These are phyloP conservation scores for Ceratocystis colombiana DNA, from an alignment of 2,329 filamentous ascomycete genomes.

Conservation along the genomic window DNA sequence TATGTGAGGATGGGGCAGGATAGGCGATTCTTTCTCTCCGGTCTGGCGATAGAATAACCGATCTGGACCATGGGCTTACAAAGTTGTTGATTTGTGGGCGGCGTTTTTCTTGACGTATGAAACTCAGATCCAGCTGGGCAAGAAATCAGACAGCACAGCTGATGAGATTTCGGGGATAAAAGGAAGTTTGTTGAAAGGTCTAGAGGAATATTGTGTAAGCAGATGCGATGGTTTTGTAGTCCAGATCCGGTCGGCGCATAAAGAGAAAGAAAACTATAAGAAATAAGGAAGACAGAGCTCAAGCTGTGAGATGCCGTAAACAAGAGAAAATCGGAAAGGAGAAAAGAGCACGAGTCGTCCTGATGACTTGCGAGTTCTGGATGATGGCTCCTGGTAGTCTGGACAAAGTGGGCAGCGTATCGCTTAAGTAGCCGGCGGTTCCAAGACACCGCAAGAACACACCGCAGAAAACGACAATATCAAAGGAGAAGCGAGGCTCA, in stretches of 20 bases:
- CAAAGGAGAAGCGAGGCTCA: background rate
- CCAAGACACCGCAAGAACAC: background rate
- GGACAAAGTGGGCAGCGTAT: background rate
- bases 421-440: constrained; percentile 9
- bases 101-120: background rate
- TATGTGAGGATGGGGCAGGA: background rate
- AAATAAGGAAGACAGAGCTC: background rate
- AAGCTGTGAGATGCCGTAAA: background rate
- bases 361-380: background rate
- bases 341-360: background rate
- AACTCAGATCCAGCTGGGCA: constrained; percentile 20
- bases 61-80: constrained; percentile 8
- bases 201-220: constrained; percentile 12
- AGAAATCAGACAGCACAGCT: constrained; percentile 21
- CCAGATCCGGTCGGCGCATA: background rate
- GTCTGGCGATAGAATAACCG: background rate
- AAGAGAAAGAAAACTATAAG: background rate
- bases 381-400: background rate
- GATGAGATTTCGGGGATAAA: constrained; percentile 5
- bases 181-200: constrained; percentile 10
- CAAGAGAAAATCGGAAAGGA: background rate
- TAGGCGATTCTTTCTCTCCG: background rate
- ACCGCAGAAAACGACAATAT: background rate
- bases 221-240: constrained; percentile 3
- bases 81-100: background rate